Evolutionary conservation across 352 stramenopile genomes (phyloP), one percentile per base, ranked within the genome.

Genomic region (Globisporangium viniferum): DNA sequence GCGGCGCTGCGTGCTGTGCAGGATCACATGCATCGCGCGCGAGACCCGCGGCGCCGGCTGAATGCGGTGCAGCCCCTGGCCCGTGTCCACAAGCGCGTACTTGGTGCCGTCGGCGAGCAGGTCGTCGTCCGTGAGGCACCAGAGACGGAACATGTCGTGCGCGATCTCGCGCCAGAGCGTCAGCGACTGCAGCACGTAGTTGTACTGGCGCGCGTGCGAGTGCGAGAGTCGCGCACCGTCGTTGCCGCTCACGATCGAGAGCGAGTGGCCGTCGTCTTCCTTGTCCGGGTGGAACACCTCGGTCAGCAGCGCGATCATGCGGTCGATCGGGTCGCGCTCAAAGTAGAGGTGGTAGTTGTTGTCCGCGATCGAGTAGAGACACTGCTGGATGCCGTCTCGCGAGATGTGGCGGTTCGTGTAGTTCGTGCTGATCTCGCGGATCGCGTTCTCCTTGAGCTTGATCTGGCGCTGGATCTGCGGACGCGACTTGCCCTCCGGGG

Each of bases 321-420:
- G 94, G 72, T 99, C 95, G 69, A 99, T 98, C 46, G 97, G 97
- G 67, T 98, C 91, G 22, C 96, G 93, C 74, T 99, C 98, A 68
- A 96, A 98, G 77, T 99, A 99, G 59, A 99, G 74, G 75, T 98
- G 98, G 58, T 96, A 98, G 73, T 98, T 97, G 80, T 99, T 99
- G 78, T 99, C 96, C 29, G 92, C 92, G 68, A 99, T 98, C 54
- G 89, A 98, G 76, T 98, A 98, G 10, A 99, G 82, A 70, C 96
- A 98, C 63, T 97, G 89, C 75, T 98, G 89, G 59, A 99, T 97
- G 27, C 86, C 82, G 49, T 98, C 95, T 29, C 77, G 75, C 48
- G 76, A 77, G 62, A 92, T 74, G 24, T 73, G 66, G 46, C 60
- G 69, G 60, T 68, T 83, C 18, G 79, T 70, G 69, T 93, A 96